phyloP scores from a whole-genome alignment of 169 alveolate genomes.

The Cryptosporidium felis region DNA sequence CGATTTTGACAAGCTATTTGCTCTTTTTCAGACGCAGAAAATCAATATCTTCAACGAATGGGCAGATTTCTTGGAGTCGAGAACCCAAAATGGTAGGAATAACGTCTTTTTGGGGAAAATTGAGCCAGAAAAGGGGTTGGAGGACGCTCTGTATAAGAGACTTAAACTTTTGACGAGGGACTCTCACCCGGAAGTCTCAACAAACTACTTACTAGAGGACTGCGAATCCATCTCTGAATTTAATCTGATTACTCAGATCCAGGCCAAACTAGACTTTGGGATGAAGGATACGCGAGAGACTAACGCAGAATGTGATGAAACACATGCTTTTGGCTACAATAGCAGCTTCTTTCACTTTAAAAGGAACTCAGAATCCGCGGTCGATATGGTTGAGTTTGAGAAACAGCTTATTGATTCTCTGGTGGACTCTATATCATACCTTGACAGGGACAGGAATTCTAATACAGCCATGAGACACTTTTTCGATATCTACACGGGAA shows the following conservation, averaged over 20 bases:
- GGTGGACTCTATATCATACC: constrained; percentile 14
- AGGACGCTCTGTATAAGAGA: constrained; percentile 3
- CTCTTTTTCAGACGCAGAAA: constrained; percentile 39
- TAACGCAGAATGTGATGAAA: constrained; percentile 2
- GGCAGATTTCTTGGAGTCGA: constrained; percentile 46
- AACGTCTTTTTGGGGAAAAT: constrained; percentile 22
- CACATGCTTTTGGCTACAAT: neutral
- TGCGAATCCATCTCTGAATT: constrained; percentile 16
- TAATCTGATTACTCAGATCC: neutral
- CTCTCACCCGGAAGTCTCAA: neutral
- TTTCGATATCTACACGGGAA: constrained; percentile 3
- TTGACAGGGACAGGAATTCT: neutral
- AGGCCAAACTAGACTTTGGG: neutral
- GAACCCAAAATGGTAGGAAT: constrained; percentile 30
- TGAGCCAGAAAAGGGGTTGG: neutral
- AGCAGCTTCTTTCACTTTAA: neutral
- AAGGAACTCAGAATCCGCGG: neutral
- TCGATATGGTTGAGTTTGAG: constrained; percentile 20
- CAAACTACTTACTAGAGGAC: neutral
- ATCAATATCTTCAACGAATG: constrained; percentile 42
- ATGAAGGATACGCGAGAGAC: neutral
- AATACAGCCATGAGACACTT: neutral
- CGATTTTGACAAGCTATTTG: constrained; percentile 56
- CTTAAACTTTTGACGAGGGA: constrained; percentile 7
- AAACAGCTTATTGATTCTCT: constrained; percentile 42